Evolutionary conservation across 345 rosid species (phyloP).

Genomic region (Schrenkiella parvula): DNA sequence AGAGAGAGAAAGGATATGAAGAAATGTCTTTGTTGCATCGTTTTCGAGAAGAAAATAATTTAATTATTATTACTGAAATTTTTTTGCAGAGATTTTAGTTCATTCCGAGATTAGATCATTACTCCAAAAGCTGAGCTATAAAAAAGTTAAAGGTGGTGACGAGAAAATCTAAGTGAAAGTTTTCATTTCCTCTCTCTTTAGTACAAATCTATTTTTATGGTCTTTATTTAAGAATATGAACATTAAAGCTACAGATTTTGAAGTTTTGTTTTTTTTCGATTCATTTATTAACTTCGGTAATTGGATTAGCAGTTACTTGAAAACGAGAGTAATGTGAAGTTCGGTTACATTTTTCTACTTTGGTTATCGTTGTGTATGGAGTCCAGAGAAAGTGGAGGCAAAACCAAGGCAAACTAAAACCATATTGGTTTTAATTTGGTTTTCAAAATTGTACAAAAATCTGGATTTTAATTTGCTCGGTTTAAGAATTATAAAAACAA

Average conservation of each 20-base stretch:
- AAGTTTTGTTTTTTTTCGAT: not conserved
- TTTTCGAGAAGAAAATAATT: conserved; percentile 14
- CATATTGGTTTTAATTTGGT: not conserved
- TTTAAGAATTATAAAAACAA: too few relatives aligned
- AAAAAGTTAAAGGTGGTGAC: conserved; percentile 18
- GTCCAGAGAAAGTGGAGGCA: not conserved
- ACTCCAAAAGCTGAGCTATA: conserved; percentile 28
- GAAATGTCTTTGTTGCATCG: conserved; percentile 29
- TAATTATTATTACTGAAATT: not conserved
- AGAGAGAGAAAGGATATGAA: not conserved
- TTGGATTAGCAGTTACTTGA: not conserved
- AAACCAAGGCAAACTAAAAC: not conserved
- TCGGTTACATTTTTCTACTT: not conserved
- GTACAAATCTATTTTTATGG: not conserved
- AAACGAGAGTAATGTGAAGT: not conserved
- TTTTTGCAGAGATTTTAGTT: conserved; percentile 22
- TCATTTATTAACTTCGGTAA: not conserved
- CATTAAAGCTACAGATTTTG: not conserved
- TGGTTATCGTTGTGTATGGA: not conserved
- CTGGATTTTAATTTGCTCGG: not conserved
- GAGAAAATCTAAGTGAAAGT: conserved; percentile 14
- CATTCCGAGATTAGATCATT: conserved; percentile 27
- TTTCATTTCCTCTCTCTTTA: not conserved
- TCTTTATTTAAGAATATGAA: conserved; percentile 16
- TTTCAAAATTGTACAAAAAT: not conserved